These are phyloP conservation scores for Cutaneotrichosporon sp. DNA, from an alignment of 1,284 basidiomycete genomes.

Conservation along the genomic window DNA sequence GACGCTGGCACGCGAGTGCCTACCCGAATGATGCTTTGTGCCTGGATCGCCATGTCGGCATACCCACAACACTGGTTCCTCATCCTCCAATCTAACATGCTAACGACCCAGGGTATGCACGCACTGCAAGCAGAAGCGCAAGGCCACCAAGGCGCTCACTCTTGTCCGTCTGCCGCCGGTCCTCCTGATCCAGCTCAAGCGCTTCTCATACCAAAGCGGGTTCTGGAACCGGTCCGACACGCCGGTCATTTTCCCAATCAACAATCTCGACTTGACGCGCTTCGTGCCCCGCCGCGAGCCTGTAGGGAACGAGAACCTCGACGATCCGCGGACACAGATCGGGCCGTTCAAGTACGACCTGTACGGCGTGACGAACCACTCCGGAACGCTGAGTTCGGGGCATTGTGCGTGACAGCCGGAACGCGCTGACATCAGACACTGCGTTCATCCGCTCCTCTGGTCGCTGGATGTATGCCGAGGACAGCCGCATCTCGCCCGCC, in stretches of 20 bases:
- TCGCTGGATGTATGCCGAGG: slow-evolving; percentile 83
- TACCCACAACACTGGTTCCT: not conserved
- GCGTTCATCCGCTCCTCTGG: slow-evolving; percentile 69
- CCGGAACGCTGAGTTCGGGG: slow-evolving; percentile 80
- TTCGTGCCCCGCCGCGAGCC: slow-evolving; percentile 81
- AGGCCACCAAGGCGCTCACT: slow-evolving; percentile 79
- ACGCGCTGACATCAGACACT: slow-evolving; percentile 58
- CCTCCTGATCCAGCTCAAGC: slow-evolving; percentile 90
- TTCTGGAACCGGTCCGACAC: slow-evolving; percentile 96
- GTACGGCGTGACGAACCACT: slow-evolving; percentile 88
- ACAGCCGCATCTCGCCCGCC: slow-evolving; percentile 66
- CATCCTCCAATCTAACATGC: not conserved
- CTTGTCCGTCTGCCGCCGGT: slow-evolving; percentile 86
- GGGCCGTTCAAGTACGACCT: slow-evolving; percentile 84
- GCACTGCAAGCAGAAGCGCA: slow-evolving; percentile 76
- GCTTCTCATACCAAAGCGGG: slow-evolving; percentile 78
- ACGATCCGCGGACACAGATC: slow-evolving; percentile 71
- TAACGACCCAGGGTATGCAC: slow-evolving; percentile 73
- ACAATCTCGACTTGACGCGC: slow-evolving; percentile 76
- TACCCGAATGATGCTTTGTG: too few relatives aligned
- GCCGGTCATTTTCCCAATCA: slow-evolving; percentile 80
- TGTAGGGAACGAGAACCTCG: slow-evolving; percentile 52
- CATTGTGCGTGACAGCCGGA: slow-evolving; percentile 65
- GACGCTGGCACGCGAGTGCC: too few relatives aligned
- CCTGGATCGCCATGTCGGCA: not conserved